A percentile compares a stretch with the other conserved stretches of the same genome.
Evolutionary conservation across 768 basidiomycete genomes (phyloP).

Genomic region (Termitomyces sp.): DNA sequence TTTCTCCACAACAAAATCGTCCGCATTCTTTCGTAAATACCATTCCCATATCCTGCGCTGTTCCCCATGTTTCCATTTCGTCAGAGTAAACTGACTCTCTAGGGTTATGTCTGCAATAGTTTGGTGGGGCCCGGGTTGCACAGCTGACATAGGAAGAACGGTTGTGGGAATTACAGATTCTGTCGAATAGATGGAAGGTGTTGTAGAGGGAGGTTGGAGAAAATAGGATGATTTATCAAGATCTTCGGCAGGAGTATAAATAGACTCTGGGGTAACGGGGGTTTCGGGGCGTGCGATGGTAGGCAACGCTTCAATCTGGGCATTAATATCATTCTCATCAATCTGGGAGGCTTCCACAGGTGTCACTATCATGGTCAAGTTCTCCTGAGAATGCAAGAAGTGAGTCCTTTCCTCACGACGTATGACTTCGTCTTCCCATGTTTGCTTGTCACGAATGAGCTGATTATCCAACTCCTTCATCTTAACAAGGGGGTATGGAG

Average conservation of each 20-base stretch:
- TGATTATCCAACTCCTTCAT: constrained; percentile 89
- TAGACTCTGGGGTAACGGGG: constrained; percentile 26
- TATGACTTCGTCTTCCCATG: constrained; percentile 86
- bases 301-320: constrained; percentile 59
- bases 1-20: constrained; percentile 87
- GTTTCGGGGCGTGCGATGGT: constrained; percentile 28
- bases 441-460: constrained; percentile 61
- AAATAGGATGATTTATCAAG: constrained; percentile 29
- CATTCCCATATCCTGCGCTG: constrained; percentile 92
- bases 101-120: constrained; percentile 64
- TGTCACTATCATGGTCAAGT: constrained; percentile 23
- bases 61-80: constrained; percentile 81
- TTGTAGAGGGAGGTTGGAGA: constrained; percentile 14
- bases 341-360: constrained; percentile 20
- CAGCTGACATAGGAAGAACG: constrained; percentile 18
- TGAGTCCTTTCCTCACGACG: constrained; percentile 64
- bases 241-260: constrained; percentile 23
- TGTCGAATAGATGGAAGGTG: constrained; percentile 18
- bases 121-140: constrained; percentile 44
- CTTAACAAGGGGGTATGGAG: constrained; percentile 79
- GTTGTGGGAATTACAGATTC: background rate
- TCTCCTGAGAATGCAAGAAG: constrained; percentile 36
- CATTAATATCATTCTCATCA: constrained; percentile 48
- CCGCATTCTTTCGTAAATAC: constrained; percentile 82
- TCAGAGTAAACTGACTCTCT: constrained; percentile 64